Base-by-base conservation (phyloP, 2,329 filamentous ascomycete genomes). In the Phyllosticta capitalensis region DNA sequence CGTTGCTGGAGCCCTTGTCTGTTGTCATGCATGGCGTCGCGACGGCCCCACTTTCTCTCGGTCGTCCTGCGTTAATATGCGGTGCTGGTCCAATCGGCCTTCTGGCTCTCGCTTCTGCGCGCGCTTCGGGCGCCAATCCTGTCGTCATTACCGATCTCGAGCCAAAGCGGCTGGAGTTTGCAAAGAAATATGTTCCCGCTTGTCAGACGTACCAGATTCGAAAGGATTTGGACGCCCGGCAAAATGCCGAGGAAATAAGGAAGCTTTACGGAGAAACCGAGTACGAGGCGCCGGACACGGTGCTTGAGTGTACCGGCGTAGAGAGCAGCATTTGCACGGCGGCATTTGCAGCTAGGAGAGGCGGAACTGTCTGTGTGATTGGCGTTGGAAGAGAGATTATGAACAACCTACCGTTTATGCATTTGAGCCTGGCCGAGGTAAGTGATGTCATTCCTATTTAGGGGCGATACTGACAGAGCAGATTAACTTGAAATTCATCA, bases 401-500 rank as follows among this genome's bases (percentile, higher is more conserved):
- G 81, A 83, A 87, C 63, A 85, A 86, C 62, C 64, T 86, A 24
- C 84, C 83, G 0, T 86, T 87, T 63, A 87, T 86, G 84, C 83
- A 86, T 67, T 65, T 86, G 20, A 84, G 81, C 3, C 68, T 86
- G 45, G 80, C 81, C 3, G 83, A 86, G 75, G 79, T 81, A 65
- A 12, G 65, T 61, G 20, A 4, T n/a, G 14, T 5, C 21, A 20
- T 1, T 22, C 21, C 24, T 52, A 54, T 54, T n/a, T 17, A 19
- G 4, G 14, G 19, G 19, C 3, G 10, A 48, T 2, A 48, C 28
- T 2, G 14, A 20, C 21, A 24, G 10, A 28, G 7, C 30, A 84
- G 81, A 86, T 88, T 63, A 78, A 87, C 64, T 74, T 89, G 24
- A 82, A 80, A 45, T 89, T 89, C 72, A 88, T 88, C 67, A 88